Conservation (phyloP, 108 stramenopile species). For the Cylindrotheca fusiformis region DNA sequence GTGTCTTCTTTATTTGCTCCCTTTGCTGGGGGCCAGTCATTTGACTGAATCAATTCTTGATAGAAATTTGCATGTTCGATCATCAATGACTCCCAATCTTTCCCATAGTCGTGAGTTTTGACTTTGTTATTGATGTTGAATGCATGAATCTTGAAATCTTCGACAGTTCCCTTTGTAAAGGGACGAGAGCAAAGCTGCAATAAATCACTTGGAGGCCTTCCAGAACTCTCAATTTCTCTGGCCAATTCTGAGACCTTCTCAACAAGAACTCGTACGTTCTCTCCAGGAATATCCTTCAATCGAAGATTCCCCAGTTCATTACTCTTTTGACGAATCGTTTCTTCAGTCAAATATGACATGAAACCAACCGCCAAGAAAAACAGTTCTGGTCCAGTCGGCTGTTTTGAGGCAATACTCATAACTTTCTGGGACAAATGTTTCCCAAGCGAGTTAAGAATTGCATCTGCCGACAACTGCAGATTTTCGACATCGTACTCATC, state of each 20-base stretch:
- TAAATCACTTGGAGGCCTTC: neutral
- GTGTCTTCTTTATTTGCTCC: neutral
- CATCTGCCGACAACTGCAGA: too few species aligned
- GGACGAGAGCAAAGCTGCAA: neutral
- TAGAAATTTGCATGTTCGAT: too few species aligned
- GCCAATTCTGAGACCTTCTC: neutral
- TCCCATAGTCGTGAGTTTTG: neutral
- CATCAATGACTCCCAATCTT: too few species aligned
- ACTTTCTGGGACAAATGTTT: too few species aligned
- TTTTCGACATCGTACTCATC: too few species aligned
- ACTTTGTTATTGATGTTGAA: constrained; percentile 1
- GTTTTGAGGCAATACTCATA: too few species aligned
- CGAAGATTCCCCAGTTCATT: neutral
- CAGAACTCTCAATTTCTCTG: constrained; percentile 3
- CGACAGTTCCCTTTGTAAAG: neutral
- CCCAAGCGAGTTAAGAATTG: too few species aligned
- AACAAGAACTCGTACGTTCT: neutral
- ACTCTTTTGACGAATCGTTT: neutral
- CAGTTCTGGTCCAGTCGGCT: too few species aligned
- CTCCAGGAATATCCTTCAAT: neutral
- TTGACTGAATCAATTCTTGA: too few species aligned
- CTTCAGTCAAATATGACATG: neutral
- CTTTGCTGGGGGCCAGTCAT: neutral
- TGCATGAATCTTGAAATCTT: neutral
- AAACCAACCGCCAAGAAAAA: too few species aligned